These are phyloP conservation scores for Sclerotinia sclerotiorum DNA, from an alignment of 2,329 filamentous ascomycete genomes.

Conservation along the genomic window DNA sequence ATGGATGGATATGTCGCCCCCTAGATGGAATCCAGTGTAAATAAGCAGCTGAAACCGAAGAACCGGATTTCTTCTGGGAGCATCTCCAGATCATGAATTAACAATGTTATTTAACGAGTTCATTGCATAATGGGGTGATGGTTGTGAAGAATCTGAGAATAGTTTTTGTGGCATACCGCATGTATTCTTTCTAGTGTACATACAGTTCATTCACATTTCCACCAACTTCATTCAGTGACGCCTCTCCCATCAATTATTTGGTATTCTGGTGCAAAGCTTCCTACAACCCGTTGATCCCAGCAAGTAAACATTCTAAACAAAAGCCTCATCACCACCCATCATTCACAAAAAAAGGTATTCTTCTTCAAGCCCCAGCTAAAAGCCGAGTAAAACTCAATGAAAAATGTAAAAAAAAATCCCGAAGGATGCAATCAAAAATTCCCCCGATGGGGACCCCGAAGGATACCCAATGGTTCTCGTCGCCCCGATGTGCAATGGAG, in stretches of 20 bases:
- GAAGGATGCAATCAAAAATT: conserved; percentile 43
- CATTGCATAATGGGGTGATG: not conserved
- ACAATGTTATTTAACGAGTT: not conserved
- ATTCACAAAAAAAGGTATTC: conserved; percentile 21
- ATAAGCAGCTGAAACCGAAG: not conserved
- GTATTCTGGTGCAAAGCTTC: too few relatives aligned
- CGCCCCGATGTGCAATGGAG: conserved; percentile 60
- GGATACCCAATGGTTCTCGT: conserved; percentile 43
- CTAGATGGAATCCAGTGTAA: not conserved
- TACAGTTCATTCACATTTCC: too few relatives aligned
- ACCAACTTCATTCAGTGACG: too few relatives aligned
- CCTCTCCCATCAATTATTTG: too few relatives aligned
- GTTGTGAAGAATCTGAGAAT: not conserved
- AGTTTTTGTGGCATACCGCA: not conserved
- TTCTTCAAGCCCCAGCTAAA: conserved; percentile 43
- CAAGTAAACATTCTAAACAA: too few relatives aligned
- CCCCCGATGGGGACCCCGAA: conserved; percentile 40
- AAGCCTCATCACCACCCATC: not conserved
- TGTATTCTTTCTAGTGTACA: not conserved
- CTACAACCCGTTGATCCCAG: too few relatives aligned
- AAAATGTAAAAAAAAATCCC: conserved; percentile 37
- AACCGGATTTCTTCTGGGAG: not conserved
- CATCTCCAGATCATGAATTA: not conserved
- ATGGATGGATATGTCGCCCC: not conserved
- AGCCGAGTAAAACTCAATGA: conserved; percentile 41